Evolutionary conservation across 2,329 filamentous ascomycete species (phyloP), one percentile per base, ranked within the genome.

Genomic region (Xylariales sp.): DNA sequence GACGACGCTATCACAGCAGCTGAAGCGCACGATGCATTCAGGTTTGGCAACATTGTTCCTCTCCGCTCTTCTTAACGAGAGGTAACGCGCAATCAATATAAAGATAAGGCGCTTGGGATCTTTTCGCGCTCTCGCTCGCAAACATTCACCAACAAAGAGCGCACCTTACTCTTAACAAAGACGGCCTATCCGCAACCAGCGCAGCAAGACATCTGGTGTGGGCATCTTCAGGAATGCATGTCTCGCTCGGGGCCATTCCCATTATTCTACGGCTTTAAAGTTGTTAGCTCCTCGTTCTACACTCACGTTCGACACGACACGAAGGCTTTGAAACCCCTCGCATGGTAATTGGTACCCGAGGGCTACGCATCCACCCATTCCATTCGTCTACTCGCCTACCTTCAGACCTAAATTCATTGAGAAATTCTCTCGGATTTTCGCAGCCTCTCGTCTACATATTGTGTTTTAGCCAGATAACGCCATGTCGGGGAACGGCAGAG

Each of bases 121-220:
- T 1, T 64, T 16, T 39, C 23, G 28, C 52, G 28, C 3, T 64
- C 23, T 39, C 23, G 28, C 52, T 64, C 12, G 64, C 57, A 69
- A 69, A 67, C 64, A 61, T 67, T 58, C 18, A 5, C 10, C 10
- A 18, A 68, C 59, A 68, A 68, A 70, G 62, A 62, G 43, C 3
- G 4, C 30, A n/a, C 45, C 48, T 28, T 48, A 18, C 12, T 48
- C 23, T 50, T 10, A 18, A 69, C 68, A 68, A 69, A 69, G 69
- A 18, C 43, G 12, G 14, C 52, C 32, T 52, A 23, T 62, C 68
- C 65, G 64, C 61, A 71, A 66, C 65, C 67, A 62, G 68, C 53
- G 28, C 36, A 16, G 41, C 34, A 28, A 34, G 28, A 50, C 12
- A 43, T 53, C 45, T 14, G 23, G 23, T 46, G 43, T 23, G 8